These are phyloP conservation scores for Mycena belliarum DNA, from an alignment of 768 basidiomycete genomes.

Conservation along the genomic window DNA sequence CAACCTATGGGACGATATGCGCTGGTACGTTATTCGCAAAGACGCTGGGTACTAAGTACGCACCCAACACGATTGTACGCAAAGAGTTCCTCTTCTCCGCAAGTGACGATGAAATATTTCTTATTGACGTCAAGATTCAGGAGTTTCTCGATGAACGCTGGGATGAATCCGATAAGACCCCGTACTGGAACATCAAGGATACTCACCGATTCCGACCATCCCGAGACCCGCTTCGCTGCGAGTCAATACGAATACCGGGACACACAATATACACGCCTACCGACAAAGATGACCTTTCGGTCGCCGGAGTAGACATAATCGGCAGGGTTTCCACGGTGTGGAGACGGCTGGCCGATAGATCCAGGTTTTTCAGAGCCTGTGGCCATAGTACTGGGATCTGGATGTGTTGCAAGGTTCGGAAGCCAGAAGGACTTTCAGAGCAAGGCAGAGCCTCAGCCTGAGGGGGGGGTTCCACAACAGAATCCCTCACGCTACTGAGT, in stretches of 20 bases:
- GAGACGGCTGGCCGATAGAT: not conserved
- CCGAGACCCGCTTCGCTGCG: slow-evolving; percentile 50
- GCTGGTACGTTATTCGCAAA: not conserved
- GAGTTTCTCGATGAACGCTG: slow-evolving; percentile 72
- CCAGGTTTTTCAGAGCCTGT: not conserved
- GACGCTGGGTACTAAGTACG: slow-evolving; percentile 16
- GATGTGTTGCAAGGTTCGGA: no score
- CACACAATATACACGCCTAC: slow-evolving; percentile 12
- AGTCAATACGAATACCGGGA: slow-evolving; percentile 14
- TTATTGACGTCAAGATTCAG: slow-evolving; percentile 52
- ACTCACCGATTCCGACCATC: slow-evolving; percentile 60
- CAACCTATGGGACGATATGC: slow-evolving; percentile 26
- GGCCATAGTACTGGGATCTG: no score
- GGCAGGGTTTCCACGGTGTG: not conserved
- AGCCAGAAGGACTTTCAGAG: no score
- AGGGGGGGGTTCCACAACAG: no score
- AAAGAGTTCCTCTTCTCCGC: slow-evolving; percentile 56
- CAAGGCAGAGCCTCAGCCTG: no score
- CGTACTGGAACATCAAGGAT: not conserved
- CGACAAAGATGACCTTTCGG: slow-evolving; percentile 30
- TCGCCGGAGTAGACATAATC: slow-evolving; percentile 12
- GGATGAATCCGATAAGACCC: not conserved
- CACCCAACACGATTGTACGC: slow-evolving; percentile 59
- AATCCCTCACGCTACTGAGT: no score
- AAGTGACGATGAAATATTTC: slow-evolving; percentile 56